These are phyloP conservation scores for Aspergillus asperescens DNA, from an alignment of 495 filamentous ascomycete species.

Conservation along the genomic window DNA sequence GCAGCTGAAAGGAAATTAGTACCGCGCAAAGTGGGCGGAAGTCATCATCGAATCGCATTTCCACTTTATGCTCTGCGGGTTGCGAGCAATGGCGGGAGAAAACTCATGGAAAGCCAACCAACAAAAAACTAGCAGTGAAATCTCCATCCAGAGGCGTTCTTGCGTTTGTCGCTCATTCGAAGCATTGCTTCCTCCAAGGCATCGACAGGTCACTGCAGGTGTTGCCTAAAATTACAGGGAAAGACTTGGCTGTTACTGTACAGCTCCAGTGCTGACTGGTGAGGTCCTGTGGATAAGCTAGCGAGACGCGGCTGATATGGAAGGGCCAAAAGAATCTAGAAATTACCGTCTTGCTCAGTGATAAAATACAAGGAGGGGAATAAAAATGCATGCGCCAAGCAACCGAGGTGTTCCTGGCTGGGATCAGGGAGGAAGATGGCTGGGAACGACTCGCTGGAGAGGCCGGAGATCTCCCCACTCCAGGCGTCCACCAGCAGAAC, in stretches of 20 bases:
- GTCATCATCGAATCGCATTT: slow-evolving; percentile 16
- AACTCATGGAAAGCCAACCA: background rate
- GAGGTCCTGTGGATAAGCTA: background rate
- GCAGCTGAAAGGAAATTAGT: slow-evolving; percentile 22
- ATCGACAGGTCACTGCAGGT: slow-evolving; percentile 1
- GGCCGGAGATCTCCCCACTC: slow-evolving; percentile 27
- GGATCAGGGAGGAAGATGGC: slow-evolving; percentile 24
- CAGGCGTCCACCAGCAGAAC: slow-evolving; percentile 19
- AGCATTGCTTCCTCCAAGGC: background rate
- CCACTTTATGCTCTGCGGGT: slow-evolving; percentile 17
- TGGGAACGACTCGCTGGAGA: slow-evolving; percentile 24
- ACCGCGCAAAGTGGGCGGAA: slow-evolving; percentile 19
- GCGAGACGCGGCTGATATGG: slow-evolving; percentile 6
- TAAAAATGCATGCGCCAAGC: slow-evolving; percentile 18
- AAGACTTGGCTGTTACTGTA: background rate
- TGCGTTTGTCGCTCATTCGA: background rate
- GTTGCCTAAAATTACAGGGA: slow-evolving; percentile 7
- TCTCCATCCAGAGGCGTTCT: background rate
- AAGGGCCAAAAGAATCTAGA: slow-evolving; percentile 3
- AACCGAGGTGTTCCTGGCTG: slow-evolving; percentile 28
- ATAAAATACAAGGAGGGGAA: slow-evolving; percentile 8
- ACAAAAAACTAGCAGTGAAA: background rate
- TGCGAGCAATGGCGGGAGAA: slow-evolving; percentile 4
- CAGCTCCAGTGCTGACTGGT: slow-evolving; percentile 3
- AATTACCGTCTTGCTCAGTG: background rate